These are phyloP conservation scores for Pelargonium citronellum DNA, from an alignment of 441 rosid genomes.

Conservation along the genomic window DNA sequence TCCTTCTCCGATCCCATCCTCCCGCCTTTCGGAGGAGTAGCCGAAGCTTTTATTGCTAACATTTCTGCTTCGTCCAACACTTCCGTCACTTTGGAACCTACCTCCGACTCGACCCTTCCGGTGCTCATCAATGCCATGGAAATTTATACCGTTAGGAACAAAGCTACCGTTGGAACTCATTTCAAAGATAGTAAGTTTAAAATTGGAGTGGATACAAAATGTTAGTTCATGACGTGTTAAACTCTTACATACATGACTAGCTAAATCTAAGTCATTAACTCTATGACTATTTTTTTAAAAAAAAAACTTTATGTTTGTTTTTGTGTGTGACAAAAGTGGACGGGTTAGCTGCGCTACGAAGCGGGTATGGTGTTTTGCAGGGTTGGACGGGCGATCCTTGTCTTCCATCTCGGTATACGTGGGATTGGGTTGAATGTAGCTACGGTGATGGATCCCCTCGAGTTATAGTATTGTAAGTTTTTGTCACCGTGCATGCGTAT, in stretches of 20 bases:
- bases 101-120: not conserved
- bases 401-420: not conserved
- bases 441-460: not conserved
- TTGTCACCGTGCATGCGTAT: not conserved
- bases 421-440: not conserved
- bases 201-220: too few species aligned
- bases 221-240: too few species aligned
- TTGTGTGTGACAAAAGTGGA: not conserved
- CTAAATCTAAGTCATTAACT: too few species aligned
- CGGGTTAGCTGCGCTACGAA: not conserved
- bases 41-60: not conserved
- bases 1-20: not conserved
- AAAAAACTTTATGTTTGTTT: too few species aligned
- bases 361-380: not conserved
- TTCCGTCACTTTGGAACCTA: constrained; percentile 1
- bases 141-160: not conserved
- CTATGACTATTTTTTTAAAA: too few species aligned
- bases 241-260: too few species aligned
- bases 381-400: not conserved
- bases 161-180: not conserved
- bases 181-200: not conserved
- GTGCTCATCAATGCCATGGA: not conserved
- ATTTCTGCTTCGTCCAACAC: not conserved
- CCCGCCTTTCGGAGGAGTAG: not conserved
- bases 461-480: not conserved